Percentiles rank a stretch among this genome's conserved stretches.
Evolutionary conservation across 805 yeast species (phyloP).

Genomic region (Yarrowia sp.): DNA sequence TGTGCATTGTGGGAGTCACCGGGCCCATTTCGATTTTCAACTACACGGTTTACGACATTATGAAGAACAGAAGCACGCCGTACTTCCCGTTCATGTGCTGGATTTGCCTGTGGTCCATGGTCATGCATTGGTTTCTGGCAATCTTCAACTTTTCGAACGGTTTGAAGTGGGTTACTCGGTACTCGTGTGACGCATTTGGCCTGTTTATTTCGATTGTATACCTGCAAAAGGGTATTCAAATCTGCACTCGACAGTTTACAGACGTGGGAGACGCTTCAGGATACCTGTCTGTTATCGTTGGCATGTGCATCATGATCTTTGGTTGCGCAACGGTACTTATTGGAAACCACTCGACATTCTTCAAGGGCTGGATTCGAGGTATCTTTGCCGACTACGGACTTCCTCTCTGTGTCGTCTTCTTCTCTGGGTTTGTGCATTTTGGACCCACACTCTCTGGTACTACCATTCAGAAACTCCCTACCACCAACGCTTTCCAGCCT

Average conservation of each 20-base stretch:
- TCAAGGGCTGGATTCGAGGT: constrained; percentile 60
- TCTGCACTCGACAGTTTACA: constrained; percentile 67
- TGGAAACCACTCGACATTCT: constrained; percentile 62
- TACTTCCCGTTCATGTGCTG: constrained; percentile 94
- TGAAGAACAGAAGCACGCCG: constrained; percentile 49
- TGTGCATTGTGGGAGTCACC: constrained; percentile 94
- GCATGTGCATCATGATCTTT: constrained; percentile 70
- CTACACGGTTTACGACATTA: constrained; percentile 78
- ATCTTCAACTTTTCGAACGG: constrained; percentile 63
- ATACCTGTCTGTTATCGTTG: constrained; percentile 70
- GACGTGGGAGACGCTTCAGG: constrained; percentile 47
- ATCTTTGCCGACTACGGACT: constrained; percentile 83
- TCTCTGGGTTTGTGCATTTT: constrained; percentile 90
- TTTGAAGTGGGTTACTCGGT: constrained; percentile 69
- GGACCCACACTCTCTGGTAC: constrained; percentile 70
- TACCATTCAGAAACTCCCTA: constrained; percentile 61
- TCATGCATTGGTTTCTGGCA: constrained; percentile 73
- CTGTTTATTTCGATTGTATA: constrained; percentile 84
- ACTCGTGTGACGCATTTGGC: constrained; percentile 91
- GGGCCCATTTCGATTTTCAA: constrained; percentile 93
- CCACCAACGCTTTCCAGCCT: constrained; percentile 71
- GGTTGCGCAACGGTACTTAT: constrained; percentile 50
- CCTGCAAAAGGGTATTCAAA: constrained; percentile 86
- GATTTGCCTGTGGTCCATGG: constrained; percentile 89
- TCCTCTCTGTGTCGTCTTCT: constrained; percentile 78